A percentile compares a stretch with the other conserved stretches of the same genome.
Conservation (phyloP, 768 basidiomycete species). For the Naganishia vishniacii region DNA sequence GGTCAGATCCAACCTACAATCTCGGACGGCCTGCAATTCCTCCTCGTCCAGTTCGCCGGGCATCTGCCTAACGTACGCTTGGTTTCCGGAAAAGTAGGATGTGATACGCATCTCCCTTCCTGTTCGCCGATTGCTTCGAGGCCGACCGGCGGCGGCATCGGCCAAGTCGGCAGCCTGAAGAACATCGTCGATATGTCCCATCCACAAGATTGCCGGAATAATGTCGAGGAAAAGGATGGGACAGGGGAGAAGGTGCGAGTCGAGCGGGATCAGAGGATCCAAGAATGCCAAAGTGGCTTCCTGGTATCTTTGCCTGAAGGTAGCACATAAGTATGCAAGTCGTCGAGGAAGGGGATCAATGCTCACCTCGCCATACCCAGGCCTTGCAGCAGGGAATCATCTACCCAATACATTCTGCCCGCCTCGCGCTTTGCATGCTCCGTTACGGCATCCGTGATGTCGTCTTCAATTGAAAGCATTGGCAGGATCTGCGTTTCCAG, state of each 20-base stretch:
- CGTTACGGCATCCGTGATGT: constrained; percentile 22
- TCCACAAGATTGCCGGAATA: constrained; percentile 61
- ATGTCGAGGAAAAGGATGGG: constrained; percentile 61
- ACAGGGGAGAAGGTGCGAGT: constrained; percentile 53
- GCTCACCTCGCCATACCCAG: constrained; percentile 17
- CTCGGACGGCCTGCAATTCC: constrained; percentile 16
- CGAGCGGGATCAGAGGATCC: constrained; percentile 53
- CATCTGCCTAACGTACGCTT: constrained; percentile 36
- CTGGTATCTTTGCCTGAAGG: constrained; percentile 15
- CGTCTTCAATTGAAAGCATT: background rate
- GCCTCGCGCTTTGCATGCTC: background rate
- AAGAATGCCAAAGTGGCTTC: constrained; percentile 49
- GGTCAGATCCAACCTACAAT: constrained; percentile 16
- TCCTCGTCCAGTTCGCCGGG: constrained; percentile 25
- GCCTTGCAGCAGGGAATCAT: background rate
- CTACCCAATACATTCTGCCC: background rate
- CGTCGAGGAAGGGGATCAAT: too few species aligned
- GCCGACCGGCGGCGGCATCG: constrained; percentile 34
- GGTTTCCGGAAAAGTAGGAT: constrained; percentile 13
- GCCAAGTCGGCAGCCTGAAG: constrained; percentile 36
- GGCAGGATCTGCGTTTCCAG: constrained; percentile 29
- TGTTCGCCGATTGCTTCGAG: constrained; percentile 39
- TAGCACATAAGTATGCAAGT: background rate
- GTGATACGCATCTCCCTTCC: constrained; percentile 38
- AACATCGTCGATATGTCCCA: constrained; percentile 64